Evolutionary conservation across 2,329 filamentous ascomycete genomes (phyloP).

Genomic region (Fusarium sp.): DNA sequence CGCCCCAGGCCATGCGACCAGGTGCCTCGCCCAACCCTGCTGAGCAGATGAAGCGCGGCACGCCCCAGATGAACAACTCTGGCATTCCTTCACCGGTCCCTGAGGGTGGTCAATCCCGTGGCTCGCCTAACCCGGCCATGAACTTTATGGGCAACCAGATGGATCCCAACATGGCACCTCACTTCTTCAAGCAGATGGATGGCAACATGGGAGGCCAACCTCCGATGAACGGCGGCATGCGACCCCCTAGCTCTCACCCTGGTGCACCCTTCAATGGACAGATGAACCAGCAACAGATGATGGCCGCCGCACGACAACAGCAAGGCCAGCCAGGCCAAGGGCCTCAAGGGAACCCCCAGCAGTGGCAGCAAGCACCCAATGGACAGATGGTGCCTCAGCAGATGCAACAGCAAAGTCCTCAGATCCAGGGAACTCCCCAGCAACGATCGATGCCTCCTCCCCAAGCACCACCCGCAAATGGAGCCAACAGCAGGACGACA

Average conservation of each 20-base stretch:
- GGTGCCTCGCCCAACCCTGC: slow-evolving; percentile 80
- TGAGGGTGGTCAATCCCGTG: slow-evolving; percentile 72
- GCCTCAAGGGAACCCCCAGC: slow-evolving; percentile 47
- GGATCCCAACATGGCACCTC: slow-evolving; percentile 67
- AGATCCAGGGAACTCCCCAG: slow-evolving; percentile 74
- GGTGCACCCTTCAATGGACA: slow-evolving; percentile 64
- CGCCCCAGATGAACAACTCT: slow-evolving; percentile 75
- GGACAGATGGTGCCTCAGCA: slow-evolving; percentile 53
- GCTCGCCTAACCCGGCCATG: slow-evolving; percentile 70
- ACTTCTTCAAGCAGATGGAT: slow-evolving; percentile 68
- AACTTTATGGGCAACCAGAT: slow-evolving; percentile 71
- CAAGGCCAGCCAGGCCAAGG: slow-evolving; percentile 48
- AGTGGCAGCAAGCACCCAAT: slow-evolving; percentile 54
- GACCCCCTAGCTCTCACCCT: slow-evolving; percentile 75
- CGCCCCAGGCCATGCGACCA: slow-evolving; percentile 72
- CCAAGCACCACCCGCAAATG: slow-evolving; percentile 64
- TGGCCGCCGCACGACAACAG: slow-evolving; percentile 53
- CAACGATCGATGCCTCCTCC: slow-evolving; percentile 76
- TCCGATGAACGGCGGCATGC: slow-evolving; percentile 71
- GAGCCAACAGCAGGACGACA: slow-evolving; percentile 64
- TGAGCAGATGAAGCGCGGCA: slow-evolving; percentile 82
- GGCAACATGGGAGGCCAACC: slow-evolving; percentile 52
- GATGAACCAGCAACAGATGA: slow-evolving; percentile 68
- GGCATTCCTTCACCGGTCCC: slow-evolving; percentile 77
- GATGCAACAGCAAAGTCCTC: slow-evolving; percentile 53